phyloP scores from a whole-genome alignment of 441 rosid genomes.

The Bruguiera hainesii region DNA sequence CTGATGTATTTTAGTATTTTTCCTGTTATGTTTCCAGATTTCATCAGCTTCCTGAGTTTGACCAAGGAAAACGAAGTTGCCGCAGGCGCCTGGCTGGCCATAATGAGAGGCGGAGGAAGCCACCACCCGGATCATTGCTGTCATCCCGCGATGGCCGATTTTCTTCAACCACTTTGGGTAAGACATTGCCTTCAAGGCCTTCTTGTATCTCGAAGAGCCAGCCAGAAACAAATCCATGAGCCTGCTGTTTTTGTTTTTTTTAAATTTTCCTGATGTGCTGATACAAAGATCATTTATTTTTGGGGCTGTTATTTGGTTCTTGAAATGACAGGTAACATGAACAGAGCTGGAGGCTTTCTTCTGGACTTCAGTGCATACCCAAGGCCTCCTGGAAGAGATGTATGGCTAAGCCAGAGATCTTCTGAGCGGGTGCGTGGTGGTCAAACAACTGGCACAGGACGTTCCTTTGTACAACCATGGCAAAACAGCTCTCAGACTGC shows the following conservation, averaged over 20 bases:
- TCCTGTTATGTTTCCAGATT: constrained; percentile 49
- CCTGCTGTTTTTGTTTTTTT: no score
- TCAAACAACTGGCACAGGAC: constrained; percentile 30
- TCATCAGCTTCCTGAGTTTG: constrained; percentile 92
- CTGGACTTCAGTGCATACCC: constrained; percentile 56
- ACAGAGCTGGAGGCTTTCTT: constrained; percentile 52
- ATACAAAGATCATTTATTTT: neutral
- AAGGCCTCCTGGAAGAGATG: constrained; percentile 34
- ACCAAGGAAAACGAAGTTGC: constrained; percentile 87
- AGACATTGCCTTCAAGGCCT: constrained; percentile 2
- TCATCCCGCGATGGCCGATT: constrained; percentile 43
- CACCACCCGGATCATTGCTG: constrained; percentile 54
- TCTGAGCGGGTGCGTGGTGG: constrained; percentile 33
- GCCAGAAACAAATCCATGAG: no score
- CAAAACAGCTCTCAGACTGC: constrained; percentile 47
- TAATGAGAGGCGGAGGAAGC: constrained; percentile 91
- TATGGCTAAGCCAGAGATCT: constrained; percentile 43
- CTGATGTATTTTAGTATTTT: constrained; percentile 8
- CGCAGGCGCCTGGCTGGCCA: constrained; percentile 92
- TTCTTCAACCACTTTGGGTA: constrained; percentile 51
- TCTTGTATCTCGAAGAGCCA: no score
- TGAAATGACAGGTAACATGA: constrained; percentile 44
- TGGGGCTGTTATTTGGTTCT: constrained; percentile 1
- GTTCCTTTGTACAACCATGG: constrained; percentile 44
- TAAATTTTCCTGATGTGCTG: neutral